These are phyloP conservation scores for Erythrophleum ivorense DNA, from an alignment of 331 rosid genomes.

Conservation along the genomic window DNA sequence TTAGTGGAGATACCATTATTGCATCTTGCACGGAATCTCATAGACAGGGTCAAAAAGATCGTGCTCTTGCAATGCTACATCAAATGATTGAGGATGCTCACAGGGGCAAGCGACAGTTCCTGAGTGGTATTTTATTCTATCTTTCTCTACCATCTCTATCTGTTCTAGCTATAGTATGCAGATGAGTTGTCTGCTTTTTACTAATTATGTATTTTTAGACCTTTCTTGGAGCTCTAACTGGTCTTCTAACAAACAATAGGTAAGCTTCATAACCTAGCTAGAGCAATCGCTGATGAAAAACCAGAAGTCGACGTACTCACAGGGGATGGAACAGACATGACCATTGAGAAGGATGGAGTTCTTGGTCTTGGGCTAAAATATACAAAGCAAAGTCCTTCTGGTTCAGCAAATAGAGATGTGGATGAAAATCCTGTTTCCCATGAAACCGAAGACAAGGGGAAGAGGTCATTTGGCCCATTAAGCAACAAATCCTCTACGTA, in stretches of 20 bases:
- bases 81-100: slow-evolving; percentile 98
- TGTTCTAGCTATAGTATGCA: too few species aligned
- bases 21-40: slow-evolving; percentile 67
- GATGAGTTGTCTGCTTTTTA: too few species aligned
- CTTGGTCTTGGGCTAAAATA: slow-evolving; percentile 85
- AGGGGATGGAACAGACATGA: slow-evolving; percentile 79
- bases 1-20: slow-evolving; percentile 67
- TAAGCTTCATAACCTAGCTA: slow-evolving; percentile 93
- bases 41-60: slow-evolving; percentile 86
- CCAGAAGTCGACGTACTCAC: slow-evolving; percentile 63
- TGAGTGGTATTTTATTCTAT: slow-evolving; percentile 66
- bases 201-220: slow-evolving; percentile 8
- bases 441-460: slow-evolving; percentile 79
- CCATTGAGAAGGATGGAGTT: slow-evolving; percentile 71
- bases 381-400: slow-evolving; percentile 61
- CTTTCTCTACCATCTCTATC: too few species aligned
- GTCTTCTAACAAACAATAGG: too few species aligned
- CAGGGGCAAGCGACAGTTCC: slow-evolving; percentile 85
- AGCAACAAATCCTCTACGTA: slow-evolving; percentile 80
- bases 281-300: slow-evolving; percentile 95
- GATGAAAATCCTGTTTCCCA: slow-evolving; percentile 65
- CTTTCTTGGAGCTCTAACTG: too few species aligned
- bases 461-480: slow-evolving; percentile 75
- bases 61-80: slow-evolving; percentile 88
- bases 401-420: too few species aligned